phyloP scores from a whole-genome alignment of 164 flowering plant species.

The Macadamia tetraphylla region DNA sequence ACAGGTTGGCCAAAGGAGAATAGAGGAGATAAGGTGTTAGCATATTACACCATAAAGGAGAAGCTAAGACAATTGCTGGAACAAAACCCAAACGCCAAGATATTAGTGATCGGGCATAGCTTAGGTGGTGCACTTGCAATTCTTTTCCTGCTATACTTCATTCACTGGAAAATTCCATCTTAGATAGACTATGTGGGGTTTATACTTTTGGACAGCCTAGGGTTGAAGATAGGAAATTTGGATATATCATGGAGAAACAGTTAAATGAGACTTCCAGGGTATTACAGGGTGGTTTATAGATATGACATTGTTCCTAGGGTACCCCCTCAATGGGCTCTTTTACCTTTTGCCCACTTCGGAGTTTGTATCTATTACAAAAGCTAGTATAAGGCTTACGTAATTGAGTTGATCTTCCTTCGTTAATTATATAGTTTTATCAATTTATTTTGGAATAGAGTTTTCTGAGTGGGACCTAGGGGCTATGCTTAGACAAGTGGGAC shows the following conservation, averaged over 20 bases:
- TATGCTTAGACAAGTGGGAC: too few species aligned
- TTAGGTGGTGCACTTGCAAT: conserved; percentile 63
- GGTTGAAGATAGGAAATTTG: conserved; percentile 52
- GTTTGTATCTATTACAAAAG: conserved; percentile 42
- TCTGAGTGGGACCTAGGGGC: too few species aligned
- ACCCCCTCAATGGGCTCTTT: conserved; percentile 39
- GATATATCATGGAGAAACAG: conserved; percentile 24
- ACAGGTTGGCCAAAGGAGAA: conserved; percentile 49
- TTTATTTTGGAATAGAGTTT: not conserved
- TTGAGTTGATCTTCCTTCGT: too few species aligned
- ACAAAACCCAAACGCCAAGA: conserved; percentile 25
- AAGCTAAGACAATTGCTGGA: conserved; percentile 24
- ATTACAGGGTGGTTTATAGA: conserved; percentile 47
- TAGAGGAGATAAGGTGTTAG: conserved; percentile 14
- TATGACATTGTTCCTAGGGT: conserved; percentile 57
- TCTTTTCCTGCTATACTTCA: conserved; percentile 43
- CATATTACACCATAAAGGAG: conserved; percentile 49
- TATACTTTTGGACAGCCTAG: conserved; percentile 69
- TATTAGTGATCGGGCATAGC: conserved; percentile 62
- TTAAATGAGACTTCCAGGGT: conserved; percentile 18
- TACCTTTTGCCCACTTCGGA: conserved; percentile 56
- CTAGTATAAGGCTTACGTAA: conserved; percentile 46
- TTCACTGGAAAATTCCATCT: conserved; percentile 31
- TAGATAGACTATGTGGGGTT: conserved; percentile 41
- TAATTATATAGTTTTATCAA: not conserved